A percentile compares a stretch with the other conserved stretches of the same genome.
These are phyloP conservation scores for Solanum chiquidenum DNA, from an alignment of 257 asterid species.

Conservation along the genomic window DNA sequence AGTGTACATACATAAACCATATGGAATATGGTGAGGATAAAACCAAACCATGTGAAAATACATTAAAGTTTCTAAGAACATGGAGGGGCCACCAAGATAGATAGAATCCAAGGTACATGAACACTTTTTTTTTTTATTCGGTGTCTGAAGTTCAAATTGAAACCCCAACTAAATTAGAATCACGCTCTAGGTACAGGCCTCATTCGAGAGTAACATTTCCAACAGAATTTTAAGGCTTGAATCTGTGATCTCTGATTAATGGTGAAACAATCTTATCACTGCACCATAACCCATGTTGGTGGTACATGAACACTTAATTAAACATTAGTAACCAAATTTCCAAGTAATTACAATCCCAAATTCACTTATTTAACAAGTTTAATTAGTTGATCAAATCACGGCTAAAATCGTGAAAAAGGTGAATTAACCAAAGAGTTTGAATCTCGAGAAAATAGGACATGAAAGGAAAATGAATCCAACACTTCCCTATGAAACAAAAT, in stretches of 20 bases:
- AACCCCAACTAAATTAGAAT: too few relatives aligned
- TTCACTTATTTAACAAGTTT: not conserved
- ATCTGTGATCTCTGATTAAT: too few relatives aligned
- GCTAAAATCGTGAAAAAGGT: conserved; percentile 17
- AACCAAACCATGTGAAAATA: not conserved
- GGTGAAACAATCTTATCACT: fast-evolving
- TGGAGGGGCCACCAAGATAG: not conserved
- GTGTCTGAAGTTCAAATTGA: fast-evolving
- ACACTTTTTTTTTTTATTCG: not conserved
- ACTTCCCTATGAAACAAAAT: not conserved
- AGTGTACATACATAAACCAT: not conserved
- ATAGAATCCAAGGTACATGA: not conserved
- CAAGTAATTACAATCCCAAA: not conserved
- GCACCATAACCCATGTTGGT: not conserved
- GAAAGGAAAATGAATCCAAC: not conserved
- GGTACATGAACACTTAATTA: not conserved
- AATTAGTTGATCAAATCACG: conserved; percentile 20
- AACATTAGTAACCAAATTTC: not conserved
- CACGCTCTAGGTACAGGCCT: too few relatives aligned
- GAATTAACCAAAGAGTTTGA: not conserved
- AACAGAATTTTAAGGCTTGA: not conserved
- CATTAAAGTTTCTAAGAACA: not conserved
- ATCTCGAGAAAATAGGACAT: not conserved
- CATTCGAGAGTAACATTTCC: not conserved
- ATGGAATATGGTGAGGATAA: not conserved